Evolutionary conservation across 2,329 filamentous ascomycete species (phyloP), one percentile per base, ranked within the genome.

Genomic region (Metarhizium humberi): DNA sequence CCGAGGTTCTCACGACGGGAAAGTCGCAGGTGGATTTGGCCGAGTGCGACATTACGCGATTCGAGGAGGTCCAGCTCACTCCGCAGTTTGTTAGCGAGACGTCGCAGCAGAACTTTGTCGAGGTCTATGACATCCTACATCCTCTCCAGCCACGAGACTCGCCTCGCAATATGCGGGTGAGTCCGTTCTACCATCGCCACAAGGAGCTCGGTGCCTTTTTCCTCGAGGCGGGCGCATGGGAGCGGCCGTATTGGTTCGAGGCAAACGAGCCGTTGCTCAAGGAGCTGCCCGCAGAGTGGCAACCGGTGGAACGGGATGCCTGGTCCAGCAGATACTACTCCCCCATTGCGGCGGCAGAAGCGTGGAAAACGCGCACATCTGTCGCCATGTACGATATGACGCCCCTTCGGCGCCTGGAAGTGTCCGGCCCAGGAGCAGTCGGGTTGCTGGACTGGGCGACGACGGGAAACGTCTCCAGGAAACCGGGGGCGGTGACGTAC

Each of bases 371-470:
- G 2, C 75, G 83, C 1, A 83, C 80, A 5, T 77, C 79, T 0
- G 81, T 78, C 2, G 82, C 79, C 7, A 74, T 86, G 74, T 86
- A 80, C 61, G 82, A 86, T 59, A 77, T 85, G 74, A 84, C 81
- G 1, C 77, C 82, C 0, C 73, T 84, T 40, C 75, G 81, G 25
- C 73, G 82, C 1, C 71, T 86, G 3, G 78, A 84, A 55, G 70
- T 85, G 0, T 75, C 74, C 1, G 83, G 82, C 0, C 79, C 81
- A 0, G 82, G 82, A 0, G 78, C 81, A 2, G 69, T 75, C 0
- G 65, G 75, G n/a, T 62, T 86, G 4, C 69, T 86, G 4, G 77
- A 84, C 56, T 70, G 75, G 2, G 63, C 84, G 52, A 76, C 75
- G 1, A 81, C 78, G 0, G 72, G 73, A 34, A 70, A 81, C 42